Base-by-base conservation (phyloP, 495 filamentous ascomycete genomes). In the Talaromyces adpressus region DNA sequence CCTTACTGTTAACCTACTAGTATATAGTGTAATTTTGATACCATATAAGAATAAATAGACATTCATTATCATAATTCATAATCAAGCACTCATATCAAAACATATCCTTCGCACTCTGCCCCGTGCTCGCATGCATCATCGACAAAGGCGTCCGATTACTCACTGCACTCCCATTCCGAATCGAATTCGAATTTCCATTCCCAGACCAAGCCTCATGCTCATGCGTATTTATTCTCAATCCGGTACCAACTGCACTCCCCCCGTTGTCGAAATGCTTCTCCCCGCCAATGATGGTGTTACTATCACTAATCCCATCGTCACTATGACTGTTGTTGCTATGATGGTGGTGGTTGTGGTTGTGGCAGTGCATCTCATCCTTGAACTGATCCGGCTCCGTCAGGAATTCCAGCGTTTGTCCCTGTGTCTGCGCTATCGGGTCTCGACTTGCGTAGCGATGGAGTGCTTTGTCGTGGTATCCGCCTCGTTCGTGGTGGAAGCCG, bases 401-500 rank as follows among this genome's bases (percentile, higher is more conserved):
- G 29, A 62, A 62, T 41, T 62, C 41, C 2, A 62, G 16, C 3
- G 47, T 62, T 53, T 62, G 60, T 27, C 60, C 60, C 47, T 62
- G 60, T 2, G 41, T 62, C 23, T 62, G 60, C 39, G 60, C 60
- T 22, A 52, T 49, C 20, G 60, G 60, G 25, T 62, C 60, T 11
- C 60, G 45, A 20, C 45, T 62, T 22, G 60, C 54, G 39, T 59
- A 64, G 6, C 60, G 64, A 49, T 52, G 25, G 6, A 63, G 52
- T 16, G 61, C 61, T 18, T 66, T 66, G 36, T 66, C 64, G 39
- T 63, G 64, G 34, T 58, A 49, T 29, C 52, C 52, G 36, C 61
- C 60, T 57, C 41, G 52, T 49, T 66, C 62, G 62, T 62, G 62
- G 22, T 61, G 65, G 29, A 64, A 64, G 32, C 65, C 65, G 27